Base-by-base conservation (phyloP, 441 rosid genomes). In the Erodium texanum region DNA sequence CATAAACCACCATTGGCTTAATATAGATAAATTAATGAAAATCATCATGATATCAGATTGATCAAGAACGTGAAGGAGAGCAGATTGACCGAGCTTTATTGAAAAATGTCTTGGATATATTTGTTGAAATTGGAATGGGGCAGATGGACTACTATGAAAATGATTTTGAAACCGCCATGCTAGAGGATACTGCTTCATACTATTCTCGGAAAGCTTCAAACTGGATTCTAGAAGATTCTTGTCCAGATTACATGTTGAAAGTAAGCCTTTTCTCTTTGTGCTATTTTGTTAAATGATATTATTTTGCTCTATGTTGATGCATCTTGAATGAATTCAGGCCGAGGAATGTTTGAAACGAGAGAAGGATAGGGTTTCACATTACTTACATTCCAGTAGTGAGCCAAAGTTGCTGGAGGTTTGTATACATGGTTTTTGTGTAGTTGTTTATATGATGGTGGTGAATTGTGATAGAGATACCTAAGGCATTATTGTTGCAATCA, bases 301-400 rank as follows among this genome's bases (percentile, higher is more conserved):
- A 20, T 58, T 58, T 22, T 8, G 14, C 20, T 56, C 7, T 9
- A 22, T 58, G 62, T 58, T 58, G 12, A 58, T 58, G 41, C 18
- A 52, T 27, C 7, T 64, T 36, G 2, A 27, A 23, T 62, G 3
- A 69, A 77, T 76, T 80, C 83, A 89, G 99, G 86, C 91, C 73
- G 99, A 94, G 80, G 99, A 90, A 74, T 94, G 98, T 77, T 75
- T 92, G 50, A 94, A 80, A 83, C 89, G 87, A 83, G 99, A 94
- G 80, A 86, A 84, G 78, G 98, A 94, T 22, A 88, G 99, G 72
- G 96, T 92, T 65, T 71, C 94, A 69, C 87, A 92, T 82, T 94
- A 89, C 77, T 79, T 92, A 79, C 96, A 92, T 67, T 83, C 81
- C 41, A 82, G 87, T 78, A 92, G 92, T 70, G 98, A 94, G 83